Evolutionary conservation across 2,329 filamentous ascomycete species (phyloP), one percentile per base, ranked within the genome.

Genomic region (Exophiala viscosa): DNA sequence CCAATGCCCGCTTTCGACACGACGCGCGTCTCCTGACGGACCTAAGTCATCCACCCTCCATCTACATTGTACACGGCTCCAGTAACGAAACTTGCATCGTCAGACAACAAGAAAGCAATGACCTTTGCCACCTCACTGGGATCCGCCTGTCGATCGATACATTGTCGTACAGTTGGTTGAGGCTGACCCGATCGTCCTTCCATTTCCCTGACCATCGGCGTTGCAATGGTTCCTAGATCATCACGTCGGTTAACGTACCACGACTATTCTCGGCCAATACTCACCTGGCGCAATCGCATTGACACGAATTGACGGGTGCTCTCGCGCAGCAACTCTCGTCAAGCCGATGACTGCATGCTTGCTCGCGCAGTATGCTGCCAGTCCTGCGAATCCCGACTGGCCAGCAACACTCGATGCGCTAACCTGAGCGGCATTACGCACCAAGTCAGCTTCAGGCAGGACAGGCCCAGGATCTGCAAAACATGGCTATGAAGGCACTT

Each of bases 201-300:
- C 43, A 17, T 43, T 15, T 89, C 90, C 59, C 78, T 79, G 68
- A 95, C 96, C 91, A 96, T 96, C 54, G 95, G 90, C 11, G 90
- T 95, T 45, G 82, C 87, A 62, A 95, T 88, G 0, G 74, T 65
- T 18, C 43, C 43, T 45, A 31, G 23, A 7, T 28, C 5, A 28
- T 7, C 23, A 28, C 23, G 23, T 28, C 23, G 23, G 23, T 28
- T 28, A 28, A 28, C 23, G 8, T 28, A 7, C 23, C 23, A 17
- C 14, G n/a, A 45, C 34, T 18, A 15, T 14, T n/a, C 38, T n/a
- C 11, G 38, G 10, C 17, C 8, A 6, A 8, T n/a, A 34, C 43
- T 8, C 34, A 2, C 73, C 75, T 0, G 75, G 68, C 15, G 43
- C n/a, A 17, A 45, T 14, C 1, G 66, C 62, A 44, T 71, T 72